phyloP scores from a whole-genome alignment of 2,329 filamentous ascomycete genomes.

The Didymella glomerata region DNA sequence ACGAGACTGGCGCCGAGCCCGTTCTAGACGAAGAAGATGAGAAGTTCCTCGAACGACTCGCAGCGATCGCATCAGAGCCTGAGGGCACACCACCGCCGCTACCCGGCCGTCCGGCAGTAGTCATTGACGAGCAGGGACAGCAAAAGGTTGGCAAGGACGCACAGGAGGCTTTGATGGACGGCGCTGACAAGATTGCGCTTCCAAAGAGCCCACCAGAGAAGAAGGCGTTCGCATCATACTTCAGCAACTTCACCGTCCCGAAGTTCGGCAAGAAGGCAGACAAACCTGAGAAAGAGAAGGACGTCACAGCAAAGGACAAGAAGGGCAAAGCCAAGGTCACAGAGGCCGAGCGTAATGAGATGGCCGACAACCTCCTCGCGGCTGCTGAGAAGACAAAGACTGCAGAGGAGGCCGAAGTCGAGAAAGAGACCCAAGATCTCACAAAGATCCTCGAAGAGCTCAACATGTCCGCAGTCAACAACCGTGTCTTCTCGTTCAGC shows the following conservation, averaged over 20 bases:
- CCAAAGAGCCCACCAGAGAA: conserved; percentile 58
- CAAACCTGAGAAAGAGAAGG: conserved; percentile 48
- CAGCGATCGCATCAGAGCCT: conserved; percentile 54
- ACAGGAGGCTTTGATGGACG: conserved; percentile 56
- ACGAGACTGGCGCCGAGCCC: conserved; percentile 46
- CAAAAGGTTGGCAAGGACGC: conserved; percentile 54
- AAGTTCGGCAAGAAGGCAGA: conserved; percentile 41
- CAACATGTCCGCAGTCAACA: conserved; percentile 83
- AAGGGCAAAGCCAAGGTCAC: conserved; percentile 44
- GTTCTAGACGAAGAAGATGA: conserved; percentile 70
- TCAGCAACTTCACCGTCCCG: conserved; percentile 41
- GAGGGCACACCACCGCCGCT: conserved; percentile 54
- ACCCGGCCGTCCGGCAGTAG: conserved; percentile 47
- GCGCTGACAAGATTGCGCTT: conserved; percentile 59
- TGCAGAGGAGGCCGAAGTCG: conserved; percentile 48
- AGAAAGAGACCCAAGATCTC: conserved; percentile 75
- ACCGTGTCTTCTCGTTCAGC: conserved; percentile 84
- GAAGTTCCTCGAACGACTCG: conserved; percentile 63
- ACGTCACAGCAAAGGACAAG: conserved; percentile 31
- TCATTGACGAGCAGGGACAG: conserved; percentile 45
- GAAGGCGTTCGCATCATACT: conserved; percentile 51
- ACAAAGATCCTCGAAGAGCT: conserved; percentile 81
- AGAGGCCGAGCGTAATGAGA: conserved; percentile 48
- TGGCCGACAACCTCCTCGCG: conserved; percentile 45
- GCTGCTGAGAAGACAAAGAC: conserved; percentile 47